Base-by-base conservation (phyloP, 2,329 filamentous ascomycete genomes). In the Arthrinium phaeospermum region DNA sequence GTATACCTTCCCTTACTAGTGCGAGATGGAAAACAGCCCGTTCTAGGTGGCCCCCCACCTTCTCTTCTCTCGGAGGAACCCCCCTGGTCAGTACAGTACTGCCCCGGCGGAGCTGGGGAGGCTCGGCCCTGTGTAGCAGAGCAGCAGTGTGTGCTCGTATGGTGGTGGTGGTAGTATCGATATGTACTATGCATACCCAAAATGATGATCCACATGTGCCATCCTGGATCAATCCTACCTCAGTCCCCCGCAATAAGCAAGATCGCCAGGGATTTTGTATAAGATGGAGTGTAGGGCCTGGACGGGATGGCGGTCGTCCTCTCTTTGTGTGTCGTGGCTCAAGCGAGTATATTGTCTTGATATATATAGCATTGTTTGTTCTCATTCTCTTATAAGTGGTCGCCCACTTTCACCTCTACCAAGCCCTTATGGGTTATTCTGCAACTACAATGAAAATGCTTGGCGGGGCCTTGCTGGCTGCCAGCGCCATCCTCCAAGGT, bases 401-500 rank as follows among this genome's bases (percentile, higher is more conserved):
- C 27, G 10, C 14, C n/a, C 57, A 64, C 57, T 41, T 41, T 24
- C 10, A n/a, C 57, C 34, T 41, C 22, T 4, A 30, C 57, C 34
- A n/a, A 41, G 67, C 45, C 12, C 16, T 44, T n/a, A 68, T 68
- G 67, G 41, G 41, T 30, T 34, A 13, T 27, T 47, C n/a, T 2
- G 45, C n/a, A 30, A 47, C 24, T 24, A 41, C 27, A 30, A 30
- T 51, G 30, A 64, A 64, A 34, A 70, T 51, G n/a, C 68, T 70
- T 10, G 47, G 37, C 34, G 49, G 68, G 30, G 68, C 49, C 49
- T 44, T 70, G 14, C 46, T 70, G n/a, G 68, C 68, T 24, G 47
- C 68, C 68, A 57, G 46, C 30, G 68, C 68, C n/a, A 7, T 70
- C 30, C 47, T 70, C n/a, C 57, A 64, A 41, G 57, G 57, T 64